Percentiles rank a stretch among this genome's conserved stretches.
Conservation (phyloP, 108 stramenopile genomes). For the Bacterosira constricta region DNA sequence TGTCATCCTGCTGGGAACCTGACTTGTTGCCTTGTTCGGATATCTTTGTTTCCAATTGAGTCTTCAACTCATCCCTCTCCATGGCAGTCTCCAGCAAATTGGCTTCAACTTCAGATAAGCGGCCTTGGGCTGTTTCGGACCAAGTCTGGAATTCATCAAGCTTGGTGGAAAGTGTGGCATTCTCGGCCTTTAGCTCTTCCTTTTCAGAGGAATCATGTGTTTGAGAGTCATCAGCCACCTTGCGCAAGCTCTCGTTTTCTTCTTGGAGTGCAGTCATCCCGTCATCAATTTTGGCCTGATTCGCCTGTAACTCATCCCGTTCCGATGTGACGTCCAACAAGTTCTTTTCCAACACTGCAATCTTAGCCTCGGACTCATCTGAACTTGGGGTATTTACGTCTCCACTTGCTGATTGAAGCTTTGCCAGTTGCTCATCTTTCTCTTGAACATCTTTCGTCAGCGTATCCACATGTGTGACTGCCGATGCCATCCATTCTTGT, state of each 20-base stretch:
- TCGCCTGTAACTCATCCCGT: background rate
- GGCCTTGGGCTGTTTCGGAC: conserved; percentile 57
- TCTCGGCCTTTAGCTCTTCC: conserved; percentile 29
- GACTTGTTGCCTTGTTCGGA: conserved; percentile 1
- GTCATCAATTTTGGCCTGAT: background rate
- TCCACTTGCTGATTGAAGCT: conserved; percentile 2
- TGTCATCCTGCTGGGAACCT: conserved; percentile 15
- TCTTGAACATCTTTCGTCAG: conserved; percentile 52
- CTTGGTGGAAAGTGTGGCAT: conserved; percentile 30
- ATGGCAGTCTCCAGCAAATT: conserved; percentile 21
- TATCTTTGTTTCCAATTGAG: background rate
- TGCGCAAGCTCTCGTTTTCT: conserved; percentile 2
- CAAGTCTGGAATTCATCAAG: conserved; percentile 61
- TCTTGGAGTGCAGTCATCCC: background rate
- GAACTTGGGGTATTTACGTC: conserved; percentile 3
- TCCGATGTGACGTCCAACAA: conserved; percentile 8
- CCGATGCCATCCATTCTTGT: conserved; percentile 83
- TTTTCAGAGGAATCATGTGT: background rate
- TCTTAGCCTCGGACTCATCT: conserved; percentile 32
- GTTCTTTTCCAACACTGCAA: conserved; percentile 26
- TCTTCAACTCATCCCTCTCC: conserved; percentile 36
- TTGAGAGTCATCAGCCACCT: background rate
- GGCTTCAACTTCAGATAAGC: conserved; percentile 54
- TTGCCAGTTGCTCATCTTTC: conserved; percentile 19
- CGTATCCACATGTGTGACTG: conserved; percentile 64